Conservation (phyloP, 2,329 filamentous ascomycete species). For the Xylariaceae sp. region DNA sequence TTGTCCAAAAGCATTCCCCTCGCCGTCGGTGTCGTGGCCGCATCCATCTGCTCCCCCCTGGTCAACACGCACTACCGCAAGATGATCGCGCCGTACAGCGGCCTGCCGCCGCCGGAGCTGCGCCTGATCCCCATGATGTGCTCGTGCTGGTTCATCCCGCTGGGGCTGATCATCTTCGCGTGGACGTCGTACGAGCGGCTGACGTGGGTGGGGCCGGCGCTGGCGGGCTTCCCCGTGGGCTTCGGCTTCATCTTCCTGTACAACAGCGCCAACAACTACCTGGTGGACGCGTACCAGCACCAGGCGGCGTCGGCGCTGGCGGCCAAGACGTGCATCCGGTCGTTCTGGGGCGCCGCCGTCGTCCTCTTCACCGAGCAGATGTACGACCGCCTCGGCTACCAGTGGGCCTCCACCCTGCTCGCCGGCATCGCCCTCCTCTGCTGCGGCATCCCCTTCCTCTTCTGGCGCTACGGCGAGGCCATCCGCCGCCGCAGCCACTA, state of each 20-base stretch:
- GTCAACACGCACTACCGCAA: slow-evolving; percentile 81
- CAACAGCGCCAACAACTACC: slow-evolving; percentile 77
- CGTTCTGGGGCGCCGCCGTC: slow-evolving; percentile 76
- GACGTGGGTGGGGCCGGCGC: slow-evolving; percentile 71
- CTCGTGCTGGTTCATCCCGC: slow-evolving; percentile 71
- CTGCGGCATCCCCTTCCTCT: slow-evolving; percentile 80
- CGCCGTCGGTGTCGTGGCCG: slow-evolving; percentile 72
- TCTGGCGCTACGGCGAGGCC: slow-evolving; percentile 74
- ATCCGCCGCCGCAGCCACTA: slow-evolving; percentile 73
- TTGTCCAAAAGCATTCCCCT: slow-evolving; percentile 67
- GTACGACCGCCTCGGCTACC: slow-evolving; percentile 71
- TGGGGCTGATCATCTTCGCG: slow-evolving; percentile 61
- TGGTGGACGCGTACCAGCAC: slow-evolving; percentile 65
- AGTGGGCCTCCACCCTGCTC: slow-evolving; percentile 75
- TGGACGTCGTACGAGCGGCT: slow-evolving; percentile 66
- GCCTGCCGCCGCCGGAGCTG: slow-evolving; percentile 70
- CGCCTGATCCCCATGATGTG: slow-evolving; percentile 83
- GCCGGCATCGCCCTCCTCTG: slow-evolving; percentile 76
- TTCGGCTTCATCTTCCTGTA: slow-evolving; percentile 86
- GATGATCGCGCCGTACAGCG: slow-evolving; percentile 32
- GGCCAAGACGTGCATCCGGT: slow-evolving; percentile 78
- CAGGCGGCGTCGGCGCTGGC: slow-evolving; percentile 81
- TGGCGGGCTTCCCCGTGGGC: slow-evolving; percentile 73
- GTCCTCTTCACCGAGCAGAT: slow-evolving; percentile 84
- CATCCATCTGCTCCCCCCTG: slow-evolving; percentile 67